A percentile compares a stretch with the other conserved stretches of the same genome.
phyloP scores from a whole-genome alignment of 2,329 filamentous ascomycete species.

The Leptographium lundbergii region DNA sequence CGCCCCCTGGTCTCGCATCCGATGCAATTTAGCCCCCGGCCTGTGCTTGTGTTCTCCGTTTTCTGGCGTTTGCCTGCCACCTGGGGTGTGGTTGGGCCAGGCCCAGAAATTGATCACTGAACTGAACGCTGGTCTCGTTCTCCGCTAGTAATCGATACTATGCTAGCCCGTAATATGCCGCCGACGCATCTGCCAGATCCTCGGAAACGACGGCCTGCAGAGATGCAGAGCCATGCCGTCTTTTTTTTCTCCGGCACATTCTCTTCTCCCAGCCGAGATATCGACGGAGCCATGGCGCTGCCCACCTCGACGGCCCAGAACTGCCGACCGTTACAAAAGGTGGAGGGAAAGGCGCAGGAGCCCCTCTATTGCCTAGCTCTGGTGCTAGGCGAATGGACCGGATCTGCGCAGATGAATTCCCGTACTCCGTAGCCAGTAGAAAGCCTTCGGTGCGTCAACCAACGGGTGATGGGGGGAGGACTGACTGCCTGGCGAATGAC shows the following conservation, averaged over 20 bases:
- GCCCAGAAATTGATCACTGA: neutral
- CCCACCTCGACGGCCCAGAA: neutral
- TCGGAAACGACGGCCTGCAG: neutral
- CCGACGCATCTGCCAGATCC: neutral
- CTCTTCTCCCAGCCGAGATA: neutral
- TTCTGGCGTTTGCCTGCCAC: neutral
- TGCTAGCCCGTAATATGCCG: neutral
- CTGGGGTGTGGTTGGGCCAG: neutral
- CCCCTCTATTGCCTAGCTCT: neutral
- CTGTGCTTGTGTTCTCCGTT: neutral
- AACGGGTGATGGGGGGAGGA: neutral
- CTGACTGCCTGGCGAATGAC: neutral
- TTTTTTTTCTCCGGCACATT: neutral
- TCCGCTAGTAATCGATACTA: neutral
- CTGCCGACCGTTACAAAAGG: conserved; percentile 3
- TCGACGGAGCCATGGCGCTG: neutral
- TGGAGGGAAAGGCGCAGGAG: neutral
- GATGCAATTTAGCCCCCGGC: neutral
- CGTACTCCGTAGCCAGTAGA: neutral
- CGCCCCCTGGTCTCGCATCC: neutral
- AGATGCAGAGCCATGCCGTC: neutral
- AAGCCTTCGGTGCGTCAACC: neutral
- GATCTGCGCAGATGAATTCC: neutral
- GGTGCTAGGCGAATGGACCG: neutral
- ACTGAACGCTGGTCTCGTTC: neutral